These are phyloP conservation scores for Magnolia officinalis DNA, from an alignment of 164 flowering plant species.

Conservation along the genomic window DNA sequence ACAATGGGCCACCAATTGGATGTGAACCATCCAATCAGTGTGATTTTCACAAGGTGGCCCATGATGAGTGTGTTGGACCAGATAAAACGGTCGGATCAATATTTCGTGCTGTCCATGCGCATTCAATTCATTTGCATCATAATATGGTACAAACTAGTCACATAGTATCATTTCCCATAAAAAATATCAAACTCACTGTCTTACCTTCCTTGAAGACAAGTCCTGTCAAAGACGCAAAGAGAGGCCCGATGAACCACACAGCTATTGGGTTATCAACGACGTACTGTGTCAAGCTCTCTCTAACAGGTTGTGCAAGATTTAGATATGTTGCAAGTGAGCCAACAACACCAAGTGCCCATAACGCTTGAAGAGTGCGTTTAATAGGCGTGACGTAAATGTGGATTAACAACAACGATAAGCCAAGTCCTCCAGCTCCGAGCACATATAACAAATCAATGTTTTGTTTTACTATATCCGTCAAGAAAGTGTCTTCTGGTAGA, in stretches of 20 bases:
- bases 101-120: not conserved
- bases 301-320: slow-evolving; percentile 57
- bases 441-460: slow-evolving; percentile 50
- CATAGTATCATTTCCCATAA: not conserved
- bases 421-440: slow-evolving; percentile 73
- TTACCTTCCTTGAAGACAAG: slow-evolving; percentile 98
- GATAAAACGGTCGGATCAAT: not conserved
- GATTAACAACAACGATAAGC: slow-evolving; percentile 73
- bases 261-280: slow-evolving; percentile 60
- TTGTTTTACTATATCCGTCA: slow-evolving; percentile 34
- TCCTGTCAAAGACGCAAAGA: slow-evolving; percentile 90
- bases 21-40: not conserved
- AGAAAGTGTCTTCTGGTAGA: slow-evolving; percentile 35
- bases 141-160: not conserved
- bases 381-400: slow-evolving; percentile 93
- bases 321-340: slow-evolving; percentile 64
- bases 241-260: slow-evolving; percentile 93
- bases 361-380: slow-evolving; percentile 86
- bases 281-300: slow-evolving; percentile 58
- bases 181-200: not conserved
- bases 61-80: not conserved
- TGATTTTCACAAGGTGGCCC: not conserved
- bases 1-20: not conserved
- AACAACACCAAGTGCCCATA: slow-evolving; percentile 73
- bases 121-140: not conserved